Conservation (phyloP, 306 rosid genomes). For the Purshia tridentata region DNA sequence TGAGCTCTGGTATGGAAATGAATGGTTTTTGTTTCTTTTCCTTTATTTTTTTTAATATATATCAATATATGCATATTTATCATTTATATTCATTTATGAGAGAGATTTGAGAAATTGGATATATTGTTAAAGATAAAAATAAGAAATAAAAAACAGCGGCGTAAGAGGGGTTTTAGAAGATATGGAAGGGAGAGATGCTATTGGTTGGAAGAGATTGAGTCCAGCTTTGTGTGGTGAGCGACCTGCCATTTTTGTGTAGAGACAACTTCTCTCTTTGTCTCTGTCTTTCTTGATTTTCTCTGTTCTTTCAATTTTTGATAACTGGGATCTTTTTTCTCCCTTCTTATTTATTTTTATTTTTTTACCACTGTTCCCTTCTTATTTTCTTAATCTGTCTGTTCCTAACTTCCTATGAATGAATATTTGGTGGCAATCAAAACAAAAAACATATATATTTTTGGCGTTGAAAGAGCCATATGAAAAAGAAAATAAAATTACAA, state of each 20-base stretch:
- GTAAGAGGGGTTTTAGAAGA: conserved; percentile 29
- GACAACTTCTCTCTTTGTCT: neutral
- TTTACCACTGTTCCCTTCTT: too few relatives aligned
- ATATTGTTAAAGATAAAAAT: neutral
- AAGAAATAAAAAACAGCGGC: neutral
- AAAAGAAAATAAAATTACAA: neutral
- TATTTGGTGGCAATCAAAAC: too few relatives aligned
- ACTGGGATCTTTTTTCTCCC: too few relatives aligned
- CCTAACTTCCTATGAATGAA: too few relatives aligned
- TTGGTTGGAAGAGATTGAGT: conserved; percentile 75
- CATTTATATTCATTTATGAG: too few relatives aligned
- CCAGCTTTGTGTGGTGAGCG: conserved; percentile 55
- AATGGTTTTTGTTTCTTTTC: neutral
- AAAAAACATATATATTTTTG: too few relatives aligned
- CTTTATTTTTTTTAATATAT: neutral
- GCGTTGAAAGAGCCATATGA: neutral
- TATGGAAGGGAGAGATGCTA: conserved; percentile 52
- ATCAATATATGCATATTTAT: too few relatives aligned
- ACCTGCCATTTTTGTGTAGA: neutral
- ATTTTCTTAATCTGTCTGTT: too few relatives aligned
- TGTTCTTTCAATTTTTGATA: too few relatives aligned
- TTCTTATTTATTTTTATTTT: too few relatives aligned
- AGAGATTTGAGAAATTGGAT: neutral
- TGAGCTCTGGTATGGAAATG: neutral
- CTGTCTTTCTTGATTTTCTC: neutral